Evolutionary conservation across 139 green algal species (phyloP).

Genomic region (Chlorella sp.): DNA sequence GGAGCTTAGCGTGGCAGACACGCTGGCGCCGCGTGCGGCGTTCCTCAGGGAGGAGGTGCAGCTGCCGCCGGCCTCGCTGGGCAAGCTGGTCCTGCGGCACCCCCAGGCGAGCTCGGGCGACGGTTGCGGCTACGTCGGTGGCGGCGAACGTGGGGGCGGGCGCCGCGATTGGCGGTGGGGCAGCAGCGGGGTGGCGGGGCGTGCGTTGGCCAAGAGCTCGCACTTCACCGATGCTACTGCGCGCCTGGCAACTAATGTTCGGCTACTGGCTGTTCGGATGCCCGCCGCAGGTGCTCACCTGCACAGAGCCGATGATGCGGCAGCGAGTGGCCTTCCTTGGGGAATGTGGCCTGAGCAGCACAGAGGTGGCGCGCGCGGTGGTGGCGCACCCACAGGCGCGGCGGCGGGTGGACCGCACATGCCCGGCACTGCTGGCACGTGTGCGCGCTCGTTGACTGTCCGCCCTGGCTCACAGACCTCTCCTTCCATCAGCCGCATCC

Average conservation of each 20-base stretch:
- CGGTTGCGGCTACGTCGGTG: no score
- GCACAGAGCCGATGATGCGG: conserved; percentile 55
- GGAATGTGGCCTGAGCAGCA: conserved; percentile 30
- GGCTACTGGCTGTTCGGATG: no score
- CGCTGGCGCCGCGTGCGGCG: conserved; percentile 45
- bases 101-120: no score
- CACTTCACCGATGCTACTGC: no score
- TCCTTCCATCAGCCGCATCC: background rate
- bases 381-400: conserved; percentile 53
- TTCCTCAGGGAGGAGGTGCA: conserved; percentile 46
- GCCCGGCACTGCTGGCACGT: no score
- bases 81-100: conserved; percentile 51
- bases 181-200: no score
- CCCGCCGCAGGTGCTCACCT: conserved; percentile 65
- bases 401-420: background rate
- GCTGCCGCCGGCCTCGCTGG: conserved; percentile 37
- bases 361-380: conserved; percentile 48
- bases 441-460: no score
- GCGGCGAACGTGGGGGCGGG: no score
- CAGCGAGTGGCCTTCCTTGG: conserved; percentile 52
- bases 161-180: no score
- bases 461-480: background rate
- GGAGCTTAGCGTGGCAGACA: conserved; percentile 53
- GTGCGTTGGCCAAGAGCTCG: no score
- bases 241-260: no score